Base-by-base conservation (phyloP, 768 basidiomycete genomes). In the Mycena chlorophos region DNA sequence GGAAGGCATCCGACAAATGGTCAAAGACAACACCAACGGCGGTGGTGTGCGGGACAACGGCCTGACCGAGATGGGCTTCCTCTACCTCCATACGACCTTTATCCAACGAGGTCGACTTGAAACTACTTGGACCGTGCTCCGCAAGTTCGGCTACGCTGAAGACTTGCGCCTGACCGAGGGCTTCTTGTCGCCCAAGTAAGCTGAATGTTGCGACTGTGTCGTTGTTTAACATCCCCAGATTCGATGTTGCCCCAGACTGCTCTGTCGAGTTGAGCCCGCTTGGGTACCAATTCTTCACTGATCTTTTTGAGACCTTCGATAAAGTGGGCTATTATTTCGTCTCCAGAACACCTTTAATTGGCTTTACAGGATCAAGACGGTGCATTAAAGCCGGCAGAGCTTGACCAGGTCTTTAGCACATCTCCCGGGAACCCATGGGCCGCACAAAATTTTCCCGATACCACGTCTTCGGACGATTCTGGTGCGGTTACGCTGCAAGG, bases 341-440 rank as follows among this genome's bases (percentile, higher is more conserved):
- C 17, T 25, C 16, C 19, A n/a, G 12, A 31, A 13, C 46, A 22
- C 3, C 2, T 23, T n/a, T 45, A 39, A 30, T 30, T 47, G 59
- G 26, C 48, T 58, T 16, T 10, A 6, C 46, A 94, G 92, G 96
- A 98, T 68, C 88, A 94, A 73, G 96, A 99, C 68, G 96, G 96
- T 43, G 94, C 95, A 1, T 69, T 99, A 46, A 94, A 91, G 37
- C 75, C 81, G 16, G 74, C 76, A 13, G 96, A 99, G 68, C 79
- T 99, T 27, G 85, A 89, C 26, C 88, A 93, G 25, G 75, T 98
- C 6, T 97, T 99, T 70, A 89, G 87, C 62, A 98, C 96, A 8
- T 91, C 94, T 14, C 94, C 96, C 0, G 96, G 94, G 1, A 95
- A 95, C 66, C 96, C 96, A n/a, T 99, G 96, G 96, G 78, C 83